These are phyloP conservation scores for Polytrichum commune DNA, from an alignment of 225 moss, liverwort and hornwort genomes.

Conservation along the genomic window DNA sequence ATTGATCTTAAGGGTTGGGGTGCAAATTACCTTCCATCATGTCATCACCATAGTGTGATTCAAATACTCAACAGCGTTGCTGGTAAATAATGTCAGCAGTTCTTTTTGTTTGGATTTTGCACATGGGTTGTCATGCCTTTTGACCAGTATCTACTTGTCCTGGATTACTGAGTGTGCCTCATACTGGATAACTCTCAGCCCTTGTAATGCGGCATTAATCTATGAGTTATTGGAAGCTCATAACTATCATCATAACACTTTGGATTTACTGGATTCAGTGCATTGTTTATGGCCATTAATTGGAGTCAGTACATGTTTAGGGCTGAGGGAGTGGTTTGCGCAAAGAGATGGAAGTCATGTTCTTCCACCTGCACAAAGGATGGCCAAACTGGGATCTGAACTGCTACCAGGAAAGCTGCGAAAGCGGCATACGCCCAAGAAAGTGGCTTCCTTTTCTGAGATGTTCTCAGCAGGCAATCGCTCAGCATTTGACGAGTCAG, in stretches of 20 bases:
- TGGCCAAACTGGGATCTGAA: slow-evolving; percentile 30
- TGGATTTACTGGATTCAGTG: too few relatives aligned
- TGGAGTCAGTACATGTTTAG: slow-evolving; percentile 23
- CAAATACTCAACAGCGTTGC: slow-evolving; percentile 88
- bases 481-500: slow-evolving; percentile 55
- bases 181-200: too few relatives aligned
- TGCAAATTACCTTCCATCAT: slow-evolving; percentile 64
- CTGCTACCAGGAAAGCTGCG: slow-evolving; percentile 29
- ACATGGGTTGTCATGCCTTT: too few relatives aligned
- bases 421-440: slow-evolving; percentile 30
- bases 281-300: background rate
- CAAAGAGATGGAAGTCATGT: slow-evolving; percentile 33
- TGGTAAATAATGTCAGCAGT: slow-evolving; percentile 30
- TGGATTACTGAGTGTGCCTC: too few relatives aligned
- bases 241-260: too few relatives aligned
- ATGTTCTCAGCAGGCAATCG: slow-evolving; percentile 25
- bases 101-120: too few relatives aligned
- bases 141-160: too few relatives aligned
- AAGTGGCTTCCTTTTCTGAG: slow-evolving; percentile 35
- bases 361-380: slow-evolving; percentile 35
- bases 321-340: slow-evolving; percentile 83
- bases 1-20: slow-evolving; percentile 96
- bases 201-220: too few relatives aligned
- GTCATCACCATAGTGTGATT: slow-evolving; percentile 69
- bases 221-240: too few relatives aligned